phyloP scores from a whole-genome alignment of 345 rosid genomes.

The Eucalyptus globulus region DNA sequence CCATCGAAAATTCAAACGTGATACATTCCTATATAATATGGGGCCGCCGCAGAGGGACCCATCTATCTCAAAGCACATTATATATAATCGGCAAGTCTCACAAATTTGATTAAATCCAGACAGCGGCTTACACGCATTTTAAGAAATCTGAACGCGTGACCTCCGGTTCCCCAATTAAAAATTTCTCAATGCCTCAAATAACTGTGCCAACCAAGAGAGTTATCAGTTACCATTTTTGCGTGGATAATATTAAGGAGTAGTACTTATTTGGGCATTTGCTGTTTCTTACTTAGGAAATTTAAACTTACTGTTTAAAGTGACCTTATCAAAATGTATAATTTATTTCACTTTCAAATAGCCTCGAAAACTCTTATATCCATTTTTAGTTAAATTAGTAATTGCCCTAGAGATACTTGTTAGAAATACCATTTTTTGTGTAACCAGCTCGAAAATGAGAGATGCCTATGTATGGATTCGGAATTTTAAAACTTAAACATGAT shows the following conservation, averaged over 20 bases:
- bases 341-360: background rate
- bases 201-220: accelerated
- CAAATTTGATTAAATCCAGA: background rate
- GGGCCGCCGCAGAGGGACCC: background rate
- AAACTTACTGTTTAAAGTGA: background rate
- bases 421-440: background rate
- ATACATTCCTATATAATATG: accelerated
- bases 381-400: background rate
- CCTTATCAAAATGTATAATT: background rate
- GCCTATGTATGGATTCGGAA: accelerated
- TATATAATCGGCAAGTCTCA: background rate
- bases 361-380: background rate
- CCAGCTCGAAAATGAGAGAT: accelerated
- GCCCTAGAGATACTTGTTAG: background rate
- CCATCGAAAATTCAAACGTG: background rate
- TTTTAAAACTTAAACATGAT: background rate
- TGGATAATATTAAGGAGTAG: background rate
- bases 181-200: background rate
- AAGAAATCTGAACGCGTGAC: background rate
- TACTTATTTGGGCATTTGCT: background rate
- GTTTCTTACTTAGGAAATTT: background rate
- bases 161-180: background rate
- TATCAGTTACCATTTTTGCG: background rate
- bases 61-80: background rate
- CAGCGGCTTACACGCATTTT: background rate